Percentiles rank a stretch among this genome's conserved stretches.
phyloP scores from a whole-genome alignment of 2,329 filamentous ascomycete genomes.

The Colletotrichum camelliae region DNA sequence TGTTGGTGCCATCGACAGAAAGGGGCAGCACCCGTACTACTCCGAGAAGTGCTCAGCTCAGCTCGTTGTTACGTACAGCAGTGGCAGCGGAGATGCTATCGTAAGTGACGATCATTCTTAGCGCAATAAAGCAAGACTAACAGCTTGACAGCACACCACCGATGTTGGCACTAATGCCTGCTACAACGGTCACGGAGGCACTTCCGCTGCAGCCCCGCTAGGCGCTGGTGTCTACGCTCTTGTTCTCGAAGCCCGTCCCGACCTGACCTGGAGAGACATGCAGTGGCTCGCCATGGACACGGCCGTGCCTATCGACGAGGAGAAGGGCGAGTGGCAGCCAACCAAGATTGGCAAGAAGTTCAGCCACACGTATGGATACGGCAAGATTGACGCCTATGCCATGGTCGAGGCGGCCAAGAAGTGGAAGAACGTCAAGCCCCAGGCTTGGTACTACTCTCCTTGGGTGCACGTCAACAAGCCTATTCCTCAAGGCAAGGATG shows the following conservation, averaged over 20 bases:
- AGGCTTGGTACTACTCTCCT: constrained; percentile 92
- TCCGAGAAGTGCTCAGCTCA: constrained; percentile 96
- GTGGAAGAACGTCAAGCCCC: constrained; percentile 90
- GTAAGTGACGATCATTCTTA: constrained; percentile 42
- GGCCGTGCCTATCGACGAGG: constrained; percentile 78
- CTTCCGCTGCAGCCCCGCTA: constrained; percentile 91
- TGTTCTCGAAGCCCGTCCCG: constrained; percentile 82
- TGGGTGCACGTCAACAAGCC: constrained; percentile 89
- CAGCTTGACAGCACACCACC: constrained; percentile 74
- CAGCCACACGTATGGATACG: constrained; percentile 95
- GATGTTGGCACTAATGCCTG: constrained; percentile 87
- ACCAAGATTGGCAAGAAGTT: constrained; percentile 84
- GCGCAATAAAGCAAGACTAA: constrained; percentile 23
- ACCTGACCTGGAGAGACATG: constrained; percentile 91
- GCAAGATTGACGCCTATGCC: constrained; percentile 88
- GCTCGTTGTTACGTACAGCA: constrained; percentile 95
- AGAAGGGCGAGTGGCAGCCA: constrained; percentile 75
- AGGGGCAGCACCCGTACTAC: constrained; percentile 91
- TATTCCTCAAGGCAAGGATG: constrained; percentile 85
- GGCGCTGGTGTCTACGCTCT: constrained; percentile 92
- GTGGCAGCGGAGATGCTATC: constrained; percentile 85
- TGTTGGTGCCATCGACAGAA: constrained; percentile 88
- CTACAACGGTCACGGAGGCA: constrained; percentile 85
- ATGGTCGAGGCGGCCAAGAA: constrained; percentile 85
- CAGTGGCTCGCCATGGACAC: constrained; percentile 90